Evolutionary conservation across 140 eudicot species (phyloP), one percentile per base, ranked within the genome.

Genomic region (Senecio squalidus): DNA sequence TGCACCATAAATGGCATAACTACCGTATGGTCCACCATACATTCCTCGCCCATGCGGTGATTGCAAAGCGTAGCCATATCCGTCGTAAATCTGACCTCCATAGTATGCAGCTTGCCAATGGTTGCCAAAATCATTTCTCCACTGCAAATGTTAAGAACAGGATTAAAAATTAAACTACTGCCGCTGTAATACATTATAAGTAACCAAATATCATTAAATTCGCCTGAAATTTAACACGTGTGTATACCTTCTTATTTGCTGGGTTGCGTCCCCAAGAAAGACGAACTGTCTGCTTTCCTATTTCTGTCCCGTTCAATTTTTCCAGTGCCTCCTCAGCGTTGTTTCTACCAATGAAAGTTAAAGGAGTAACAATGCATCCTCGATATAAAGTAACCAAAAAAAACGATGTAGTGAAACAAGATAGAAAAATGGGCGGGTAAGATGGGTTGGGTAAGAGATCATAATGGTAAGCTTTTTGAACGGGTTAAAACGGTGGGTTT

Each of bases 181-280:
- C n/a, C n/a, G n/a, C n/a, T n/a, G n/a, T n/a, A n/a, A n/a, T n/a
- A n/a, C n/a, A n/a, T n/a, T n/a, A n/a, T n/a, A n/a, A n/a, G n/a
- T n/a, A n/a, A n/a, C n/a, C n/a, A n/a, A n/a, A n/a, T n/a, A n/a
- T n/a, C n/a, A n/a, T n/a, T n/a, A n/a, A n/a, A n/a, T n/a, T n/a
- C n/a, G n/a, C n/a, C n/a, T n/a, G n/a, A n/a, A n/a, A n/a, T n/a
- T n/a, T n/a, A n/a, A n/a, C n/a, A n/a, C n/a, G n/a, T n/a, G n/a
- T n/a, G n/a, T n/a, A n/a, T 63, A 59, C 94, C 94, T 78, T 88
- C 70, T 77, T 84, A 60, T 83, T 86, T 31, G 85, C 88, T 58
- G 85, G 95, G 70, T 80, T 86, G 41, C 93, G 92, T 11, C 95
- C 95, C 95, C 95, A 86, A 51, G 93, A 82, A 49, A 86, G 95